Base-by-base conservation (phyloP, 2,329 filamentous ascomycete species). In the Alternaria sp. region DNA sequence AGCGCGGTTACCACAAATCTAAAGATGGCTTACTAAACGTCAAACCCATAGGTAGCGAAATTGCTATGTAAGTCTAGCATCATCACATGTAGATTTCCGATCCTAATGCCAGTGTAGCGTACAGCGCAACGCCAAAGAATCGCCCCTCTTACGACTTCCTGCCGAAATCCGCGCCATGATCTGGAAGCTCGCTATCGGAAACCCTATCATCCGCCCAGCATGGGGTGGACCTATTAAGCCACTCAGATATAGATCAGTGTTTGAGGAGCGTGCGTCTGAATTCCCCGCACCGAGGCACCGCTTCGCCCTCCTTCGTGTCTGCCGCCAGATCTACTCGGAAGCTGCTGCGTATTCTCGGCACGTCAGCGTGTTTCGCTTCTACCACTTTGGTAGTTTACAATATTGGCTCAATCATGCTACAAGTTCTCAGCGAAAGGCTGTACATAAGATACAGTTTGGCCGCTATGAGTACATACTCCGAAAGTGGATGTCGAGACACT, bases 41-140 rank as follows among this genome's bases (percentile, higher is more conserved):
- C 10, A 12, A 44, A 20, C 10, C 18, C 6, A 20, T 21, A 1
- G 41, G 41, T 12, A 14, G 41, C 15, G 15, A 44, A 6, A 21
- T 20, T 44, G 18, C 41, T 20, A 44, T 44, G 18, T 44, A 44
- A 44, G 41, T 0, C 4, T 3, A 44, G n/a, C 10, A 2, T 2
- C 1, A 14, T 0, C 3, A 44, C 18, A 7, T 44, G 10, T 21
- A 7, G 4, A 20, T 2, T 12, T 4, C 0, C 3, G 6, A 44
- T 44, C 7, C 41, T 44, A 44, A 44, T 20, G 18, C n/a, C n/a
- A 44, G 41, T 4, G n/a, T 44, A 20, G 15, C 0, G n/a, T 21
- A 6, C 41, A 44, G 10, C 41, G 18, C 6, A 44, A 44, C 18
- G 18, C n/a, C 18, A 3, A 12, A 44, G 18, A 44, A 21, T 44